These are phyloP conservation scores for Meredithiella fracta DNA, from an alignment of 2,329 filamentous ascomycete genomes.

Conservation along the genomic window DNA sequence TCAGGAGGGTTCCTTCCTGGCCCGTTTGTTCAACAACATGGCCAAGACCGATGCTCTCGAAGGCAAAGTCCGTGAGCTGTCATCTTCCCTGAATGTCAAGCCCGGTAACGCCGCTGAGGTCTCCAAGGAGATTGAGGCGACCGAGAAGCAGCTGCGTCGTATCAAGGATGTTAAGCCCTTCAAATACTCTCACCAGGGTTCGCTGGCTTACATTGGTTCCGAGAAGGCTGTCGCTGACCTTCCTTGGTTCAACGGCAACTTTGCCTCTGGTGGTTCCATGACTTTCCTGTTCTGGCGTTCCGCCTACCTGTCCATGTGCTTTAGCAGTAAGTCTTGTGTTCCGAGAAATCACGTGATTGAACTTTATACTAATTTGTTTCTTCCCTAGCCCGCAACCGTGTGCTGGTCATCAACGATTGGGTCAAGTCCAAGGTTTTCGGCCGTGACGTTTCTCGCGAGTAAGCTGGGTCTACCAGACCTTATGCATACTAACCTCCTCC, in stretches of 20 bases:
- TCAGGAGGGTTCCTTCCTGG: conserved; percentile 91
- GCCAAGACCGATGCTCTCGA: conserved; percentile 82
- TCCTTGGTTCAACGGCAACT: conserved; percentile 91
- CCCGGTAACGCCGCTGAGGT: conserved; percentile 50
- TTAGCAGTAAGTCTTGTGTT: conserved; percentile 69
- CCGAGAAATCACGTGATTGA: neutral
- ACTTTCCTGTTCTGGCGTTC: conserved; percentile 98
- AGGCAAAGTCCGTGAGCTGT: conserved; percentile 53
- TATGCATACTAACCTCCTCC: too few relatives aligned
- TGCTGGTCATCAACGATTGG: conserved; percentile 90
- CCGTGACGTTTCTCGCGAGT: conserved; percentile 80
- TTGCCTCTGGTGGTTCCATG: conserved; percentile 80
- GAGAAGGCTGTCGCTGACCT: conserved; percentile 97
- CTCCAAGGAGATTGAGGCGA: conserved; percentile 60
- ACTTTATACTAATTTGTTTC: neutral
- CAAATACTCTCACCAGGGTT: conserved; percentile 96
- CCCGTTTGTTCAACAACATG: conserved; percentile 96
- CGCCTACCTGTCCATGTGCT: conserved; percentile 98
- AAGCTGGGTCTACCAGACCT: conserved; percentile 18
- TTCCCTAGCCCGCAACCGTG: conserved; percentile 65
- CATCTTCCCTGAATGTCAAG: conserved; percentile 41
- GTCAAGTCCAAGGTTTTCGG: conserved; percentile 93
- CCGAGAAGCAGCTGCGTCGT: conserved; percentile 73
- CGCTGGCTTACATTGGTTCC: conserved; percentile 91
- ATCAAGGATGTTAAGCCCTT: conserved; percentile 95